Conservation (phyloP, 257 asterid genomes). For the Solanum habrochaites region DNA sequence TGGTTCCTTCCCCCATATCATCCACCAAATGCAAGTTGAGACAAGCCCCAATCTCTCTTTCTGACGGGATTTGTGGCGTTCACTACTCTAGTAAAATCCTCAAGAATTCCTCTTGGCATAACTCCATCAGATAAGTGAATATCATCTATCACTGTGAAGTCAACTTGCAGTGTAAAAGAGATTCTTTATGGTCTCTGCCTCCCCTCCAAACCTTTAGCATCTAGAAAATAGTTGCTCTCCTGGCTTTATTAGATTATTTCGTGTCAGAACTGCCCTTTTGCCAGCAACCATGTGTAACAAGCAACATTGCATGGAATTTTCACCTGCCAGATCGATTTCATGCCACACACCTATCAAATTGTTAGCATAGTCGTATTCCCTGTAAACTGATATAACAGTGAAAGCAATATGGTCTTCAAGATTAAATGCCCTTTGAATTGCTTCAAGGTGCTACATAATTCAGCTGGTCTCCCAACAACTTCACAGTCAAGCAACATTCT, state of each 20-base stretch:
- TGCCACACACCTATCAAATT: not conserved
- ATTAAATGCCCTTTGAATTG: not conserved
- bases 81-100: not conserved
- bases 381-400: not conserved
- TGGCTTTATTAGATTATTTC: not conserved
- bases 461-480: not conserved
- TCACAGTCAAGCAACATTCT: not conserved
- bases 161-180: not conserved
- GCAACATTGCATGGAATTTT: not conserved
- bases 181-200: not conserved
- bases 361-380: not conserved
- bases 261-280: not conserved
- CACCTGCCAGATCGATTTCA: not conserved
- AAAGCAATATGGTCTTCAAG: not conserved
- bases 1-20: not conserved
- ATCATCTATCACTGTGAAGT: not conserved
- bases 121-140: not conserved
- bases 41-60: no score
- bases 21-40: no score
- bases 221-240: not conserved
- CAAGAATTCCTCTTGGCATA: not conserved
- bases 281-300: not conserved
- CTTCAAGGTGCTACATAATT: not conserved
- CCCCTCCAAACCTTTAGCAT: not conserved
- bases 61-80: no score